Conservation (phyloP, 805 yeast genomes). For the Schizosaccharomyces lindneri region DNA sequence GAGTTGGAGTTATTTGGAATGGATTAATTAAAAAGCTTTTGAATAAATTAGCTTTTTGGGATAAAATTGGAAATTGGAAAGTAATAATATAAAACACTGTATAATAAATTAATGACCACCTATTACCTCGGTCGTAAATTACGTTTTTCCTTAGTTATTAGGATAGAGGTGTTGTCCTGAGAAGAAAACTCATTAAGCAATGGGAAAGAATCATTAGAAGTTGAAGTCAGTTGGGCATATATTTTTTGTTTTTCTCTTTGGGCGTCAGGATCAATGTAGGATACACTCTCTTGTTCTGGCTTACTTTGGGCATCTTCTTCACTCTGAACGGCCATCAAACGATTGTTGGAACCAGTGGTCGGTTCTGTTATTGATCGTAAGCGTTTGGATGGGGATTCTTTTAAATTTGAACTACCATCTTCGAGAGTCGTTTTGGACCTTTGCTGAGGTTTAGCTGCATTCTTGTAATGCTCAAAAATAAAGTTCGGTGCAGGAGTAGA, state of each 20-base stretch:
- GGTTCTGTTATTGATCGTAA: not conserved
- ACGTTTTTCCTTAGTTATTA: not conserved
- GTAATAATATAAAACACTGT: not conserved
- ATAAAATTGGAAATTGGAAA: not conserved
- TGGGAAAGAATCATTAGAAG: not conserved
- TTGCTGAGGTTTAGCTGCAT: no score
- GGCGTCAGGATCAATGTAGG: not conserved
- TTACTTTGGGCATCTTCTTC: not conserved
- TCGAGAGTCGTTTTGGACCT: no score
- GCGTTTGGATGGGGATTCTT: no score
- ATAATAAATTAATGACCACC: not conserved
- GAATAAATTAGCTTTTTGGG: not conserved
- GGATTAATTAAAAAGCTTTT: not conserved
- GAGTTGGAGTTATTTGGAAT: not conserved
- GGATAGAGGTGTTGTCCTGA: not conserved
- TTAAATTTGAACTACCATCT: no score
- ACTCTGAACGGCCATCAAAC: not conserved
- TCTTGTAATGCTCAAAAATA: no score
- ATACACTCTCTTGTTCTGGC: not conserved
- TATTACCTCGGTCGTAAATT: not conserved
- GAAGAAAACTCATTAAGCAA: not conserved
- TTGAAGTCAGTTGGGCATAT: not conserved
- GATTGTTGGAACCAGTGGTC: not conserved
- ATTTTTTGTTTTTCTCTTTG: not conserved
- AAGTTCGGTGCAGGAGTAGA: not conserved